phyloP scores from a whole-genome alignment of 306 rosid genomes.

The Senna tora region DNA sequence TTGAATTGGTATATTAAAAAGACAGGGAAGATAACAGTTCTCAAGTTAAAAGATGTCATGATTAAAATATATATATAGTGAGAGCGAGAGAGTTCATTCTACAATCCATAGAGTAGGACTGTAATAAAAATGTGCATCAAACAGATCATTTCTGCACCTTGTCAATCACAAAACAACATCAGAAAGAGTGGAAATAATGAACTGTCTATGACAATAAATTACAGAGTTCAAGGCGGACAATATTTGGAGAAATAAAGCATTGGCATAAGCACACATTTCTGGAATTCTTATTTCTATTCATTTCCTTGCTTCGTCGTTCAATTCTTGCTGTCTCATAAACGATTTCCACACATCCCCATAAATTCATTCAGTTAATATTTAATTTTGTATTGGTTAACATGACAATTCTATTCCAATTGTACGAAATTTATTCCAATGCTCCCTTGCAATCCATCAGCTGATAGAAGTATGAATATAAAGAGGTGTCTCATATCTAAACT shows the following conservation, averaged over 20 bases:
- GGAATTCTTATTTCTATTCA: background rate
- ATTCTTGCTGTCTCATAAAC: background rate
- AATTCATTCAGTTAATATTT: background rate
- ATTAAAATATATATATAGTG: background rate
- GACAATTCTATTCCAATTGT: background rate
- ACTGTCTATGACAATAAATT: background rate
- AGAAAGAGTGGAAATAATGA: background rate
- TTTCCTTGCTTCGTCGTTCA: background rate
- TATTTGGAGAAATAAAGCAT: background rate
- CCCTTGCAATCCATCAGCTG: background rate
- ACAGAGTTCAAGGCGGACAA: background rate
- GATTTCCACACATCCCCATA: background rate
- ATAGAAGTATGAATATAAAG: background rate
- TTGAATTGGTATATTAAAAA: background rate
- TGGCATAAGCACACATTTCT: background rate
- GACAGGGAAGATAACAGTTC: background rate
- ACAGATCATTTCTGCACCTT: conserved; percentile 1
- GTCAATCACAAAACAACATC: background rate
- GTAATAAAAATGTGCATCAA: background rate
- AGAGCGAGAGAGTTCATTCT: background rate
- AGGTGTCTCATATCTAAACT: background rate
- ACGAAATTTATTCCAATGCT: background rate
- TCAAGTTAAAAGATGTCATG: background rate
- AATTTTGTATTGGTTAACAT: background rate
- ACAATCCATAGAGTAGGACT: background rate